phyloP scores from a whole-genome alignment of 305 asterid species.

The Euphrasia arctica region DNA sequence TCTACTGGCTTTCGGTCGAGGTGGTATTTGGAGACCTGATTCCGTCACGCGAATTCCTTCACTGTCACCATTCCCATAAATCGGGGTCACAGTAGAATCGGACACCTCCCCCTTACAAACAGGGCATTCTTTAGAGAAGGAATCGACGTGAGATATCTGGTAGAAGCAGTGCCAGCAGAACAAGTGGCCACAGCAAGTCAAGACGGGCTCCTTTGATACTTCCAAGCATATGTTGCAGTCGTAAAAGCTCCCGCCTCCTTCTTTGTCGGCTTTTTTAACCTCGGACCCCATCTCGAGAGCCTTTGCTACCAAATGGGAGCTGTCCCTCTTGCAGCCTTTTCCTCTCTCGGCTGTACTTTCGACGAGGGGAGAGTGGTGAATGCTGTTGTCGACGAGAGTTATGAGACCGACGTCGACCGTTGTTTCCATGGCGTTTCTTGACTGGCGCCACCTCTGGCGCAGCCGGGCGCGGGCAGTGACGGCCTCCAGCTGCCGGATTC shows the following conservation, averaged over 20 bases:
- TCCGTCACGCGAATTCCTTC: slow-evolving; percentile 40
- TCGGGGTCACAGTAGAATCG: slow-evolving; percentile 55
- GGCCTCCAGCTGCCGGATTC: slow-evolving; percentile 77
- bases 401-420: slow-evolving; percentile 28
- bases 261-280: slow-evolving; percentile 44
- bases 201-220: slow-evolving; percentile 65
- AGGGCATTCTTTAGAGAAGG: slow-evolving; percentile 74
- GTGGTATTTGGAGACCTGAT: slow-evolving; percentile 63
- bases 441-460: slow-evolving; percentile 61
- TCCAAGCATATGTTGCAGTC: slow-evolving; percentile 79
- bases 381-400: slow-evolving; percentile 26
- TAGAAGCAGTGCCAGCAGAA: slow-evolving; percentile 93
- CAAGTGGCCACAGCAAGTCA: slow-evolving; percentile 90
- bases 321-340: slow-evolving; percentile 62
- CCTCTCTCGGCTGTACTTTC: slow-evolving; percentile 36
- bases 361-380: not conserved
- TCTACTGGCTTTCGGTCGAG: slow-evolving; percentile 78
- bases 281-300: slow-evolving; percentile 60
- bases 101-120: slow-evolving; percentile 89
- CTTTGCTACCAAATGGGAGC: slow-evolving; percentile 69
- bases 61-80: slow-evolving; percentile 73
- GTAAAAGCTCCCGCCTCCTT: slow-evolving; percentile 65
- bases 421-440: slow-evolving; percentile 31
- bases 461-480: slow-evolving; percentile 67
- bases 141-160: slow-evolving; percentile 67